Base-by-base conservation (phyloP, 257 asterid genomes). In the Avicennia marina region DNA sequence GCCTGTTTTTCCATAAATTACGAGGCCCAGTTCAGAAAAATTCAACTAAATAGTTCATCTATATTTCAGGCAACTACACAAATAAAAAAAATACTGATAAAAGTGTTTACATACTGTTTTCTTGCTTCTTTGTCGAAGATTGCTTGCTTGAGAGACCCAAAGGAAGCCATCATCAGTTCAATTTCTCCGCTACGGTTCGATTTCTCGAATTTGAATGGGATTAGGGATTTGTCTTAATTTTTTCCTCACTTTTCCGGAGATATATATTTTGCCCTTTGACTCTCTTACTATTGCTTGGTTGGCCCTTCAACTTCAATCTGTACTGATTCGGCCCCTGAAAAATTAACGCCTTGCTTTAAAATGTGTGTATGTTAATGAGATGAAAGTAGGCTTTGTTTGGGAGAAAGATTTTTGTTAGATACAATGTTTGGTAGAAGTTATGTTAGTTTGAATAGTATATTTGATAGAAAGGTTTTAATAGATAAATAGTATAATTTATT, bases 121-220 rank as follows among this genome's bases (percentile, higher is more conserved):
- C 87, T 83, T 55, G 95, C 85, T 78, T 90, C 81, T 64, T 72
- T 87, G 53, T 90, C 95, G 72, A 87, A 85, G 59, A 90, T 75
- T 42, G 73, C 68, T 75, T 82, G 91, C 88, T 83, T 90, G 58
- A 87, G 67, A 58, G 89, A 75, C 59, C 87, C 86, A 64, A 90
- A 82, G 17, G 95, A 83, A 62, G 95, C 83, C 96, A 90, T 90
- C 34, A 18, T 75, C 53, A 24, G 62, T 16, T 26, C 53, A 21
- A 36, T 32, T 65, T 60, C 63, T 21, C 62, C n/a, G 58, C 21
- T 17, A 17, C 24, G 15, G 20, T 15, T 57, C 27, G 44, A 56
- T 49, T 43, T 21, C 22, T 44, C 54, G 45, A 36, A 58, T 29
- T 27, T 26, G 3, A 40, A 32, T 2, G 10, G 21, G 64, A 27